Evolutionary conservation across 2,329 filamentous ascomycete species (phyloP).

Genomic region (Monilinia polystroma): DNA sequence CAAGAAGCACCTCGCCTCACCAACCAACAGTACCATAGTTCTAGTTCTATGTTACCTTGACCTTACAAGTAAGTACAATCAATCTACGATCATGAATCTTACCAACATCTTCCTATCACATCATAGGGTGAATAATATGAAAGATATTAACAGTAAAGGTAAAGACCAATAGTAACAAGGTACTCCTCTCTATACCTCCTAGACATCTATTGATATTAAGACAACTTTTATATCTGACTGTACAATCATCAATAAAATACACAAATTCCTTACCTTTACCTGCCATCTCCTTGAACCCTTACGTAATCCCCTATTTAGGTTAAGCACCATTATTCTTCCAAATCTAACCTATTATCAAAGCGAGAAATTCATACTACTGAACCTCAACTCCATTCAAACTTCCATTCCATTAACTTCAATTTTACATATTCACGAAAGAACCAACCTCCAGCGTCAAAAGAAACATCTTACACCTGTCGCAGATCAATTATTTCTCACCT

Average conservation of each 20-base stretch:
- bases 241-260: not conserved
- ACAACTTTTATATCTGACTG: not conserved
- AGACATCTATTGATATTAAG: not conserved
- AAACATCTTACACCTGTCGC: conserved; percentile 7
- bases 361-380: conserved; percentile 19
- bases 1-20: not conserved
- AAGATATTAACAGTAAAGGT: too few species aligned
- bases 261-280: not conserved
- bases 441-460: conserved; percentile 21
- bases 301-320: conserved; percentile 4
- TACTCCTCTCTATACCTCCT: too few species aligned
- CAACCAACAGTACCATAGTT: too few species aligned
- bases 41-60: too few species aligned
- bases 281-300: conserved; percentile 15
- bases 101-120: too few species aligned
- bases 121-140: too few species aligned
- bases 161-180: too few species aligned
- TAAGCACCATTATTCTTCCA: conserved; percentile 4
- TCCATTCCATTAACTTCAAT: conserved; percentile 20
- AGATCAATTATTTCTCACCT: conserved; percentile 12
- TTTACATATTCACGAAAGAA: conserved; percentile 18
- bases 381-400: conserved; percentile 14
- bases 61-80: too few species aligned
- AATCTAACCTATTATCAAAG: conserved; percentile 18
- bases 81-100: too few species aligned